phyloP scores from a whole-genome alignment of 768 basidiomycete species.

The Candolleomyces aberdarensis region DNA sequence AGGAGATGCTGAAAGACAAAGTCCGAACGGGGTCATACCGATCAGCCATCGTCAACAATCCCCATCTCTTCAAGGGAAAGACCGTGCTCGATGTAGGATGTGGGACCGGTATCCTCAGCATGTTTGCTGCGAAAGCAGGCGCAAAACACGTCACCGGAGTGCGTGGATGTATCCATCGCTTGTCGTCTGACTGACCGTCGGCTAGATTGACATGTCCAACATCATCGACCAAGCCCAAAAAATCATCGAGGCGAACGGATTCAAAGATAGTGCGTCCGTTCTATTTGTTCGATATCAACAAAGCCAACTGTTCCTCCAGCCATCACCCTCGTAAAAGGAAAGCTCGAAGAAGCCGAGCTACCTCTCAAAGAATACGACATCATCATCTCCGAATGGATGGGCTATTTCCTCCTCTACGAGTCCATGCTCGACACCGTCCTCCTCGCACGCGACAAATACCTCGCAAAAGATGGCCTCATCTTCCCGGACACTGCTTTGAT shows the following conservation, averaged over 20 bases:
- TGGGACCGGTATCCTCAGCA: constrained; percentile 95
- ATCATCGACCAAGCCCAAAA: constrained; percentile 99
- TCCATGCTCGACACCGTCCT: constrained; percentile 99
- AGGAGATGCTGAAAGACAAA: constrained; percentile 98
- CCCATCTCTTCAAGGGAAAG: constrained; percentile 95
- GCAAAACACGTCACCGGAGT: constrained; percentile 93
- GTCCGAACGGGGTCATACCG: constrained; percentile 96
- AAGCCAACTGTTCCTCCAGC: constrained; percentile 38
- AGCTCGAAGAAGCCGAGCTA: constrained; percentile 89
- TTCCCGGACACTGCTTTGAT: constrained; percentile 95
- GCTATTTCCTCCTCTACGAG: constrained; percentile 98
- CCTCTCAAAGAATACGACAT: constrained; percentile 94
- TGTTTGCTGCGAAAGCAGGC: constrained; percentile 97
- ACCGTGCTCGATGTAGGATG: constrained; percentile 97
- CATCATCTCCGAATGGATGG: constrained; percentile 99
- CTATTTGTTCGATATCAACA: neutral
- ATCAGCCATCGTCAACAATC: constrained; percentile 90
- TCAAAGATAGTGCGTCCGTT: constrained; percentile 75
- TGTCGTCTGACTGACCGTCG: constrained; percentile 13
- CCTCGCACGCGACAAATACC: constrained; percentile 93
- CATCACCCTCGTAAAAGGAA: constrained; percentile 96
- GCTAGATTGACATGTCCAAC: constrained; percentile 98
- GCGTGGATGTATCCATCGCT: constrained; percentile 24
- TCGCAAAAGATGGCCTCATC: constrained; percentile 86
- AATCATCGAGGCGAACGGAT: constrained; percentile 95